Evolutionary conservation across 2,329 filamentous ascomycete species (phyloP), one percentile per base, ranked within the genome.

Genomic region (Fusarium tricinctum): DNA sequence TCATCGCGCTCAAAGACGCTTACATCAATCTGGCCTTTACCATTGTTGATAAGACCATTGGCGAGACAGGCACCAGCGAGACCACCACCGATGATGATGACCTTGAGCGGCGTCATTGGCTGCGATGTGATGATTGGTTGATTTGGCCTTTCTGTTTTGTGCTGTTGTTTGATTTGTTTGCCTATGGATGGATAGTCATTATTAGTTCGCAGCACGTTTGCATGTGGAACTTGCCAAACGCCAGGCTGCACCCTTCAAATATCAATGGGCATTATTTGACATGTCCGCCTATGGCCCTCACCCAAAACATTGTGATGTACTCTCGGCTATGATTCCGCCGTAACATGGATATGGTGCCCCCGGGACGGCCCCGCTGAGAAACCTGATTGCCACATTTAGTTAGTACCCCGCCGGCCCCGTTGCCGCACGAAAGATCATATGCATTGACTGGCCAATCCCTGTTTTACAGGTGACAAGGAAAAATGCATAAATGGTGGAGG

Each of bases 401-500:
- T 54, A 54, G 51, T 54, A 54, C 51, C 2, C 51, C 51, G 2
- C 15, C 43, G 32, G 51, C 23, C 20, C 35, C 48, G 17, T 22
- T 74, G 54, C 35, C 5, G 2, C 22, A 6, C 5, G 8, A 6
- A 6, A 23, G 6, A 23, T 23, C 22, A 23, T 2, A 23, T 23
- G 22, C 5, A 23, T 23, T 6, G 22, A 23, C 22, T 23, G 22
- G 8, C 22, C 22, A 23, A 23, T 23, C 6, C 22, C 4, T 23
- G 5, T 23, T 23, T 23, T 23, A 22, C 22, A 23, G 22, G 22
- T 23, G 5, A 6, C 22, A 23, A 23, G 22, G 22, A 23, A 5
- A 23, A 1, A 6, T 23, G 5, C 22, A 6, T 23, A n/a, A n/a
- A n/a, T n/a, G n/a, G n/a, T n/a, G n/a, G n/a, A n/a, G n/a, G 22